Evolutionary conservation across 345 rosid genomes (phyloP), one percentile per base, ranked within the genome.

Genomic region (Corchorus olitorius): DNA sequence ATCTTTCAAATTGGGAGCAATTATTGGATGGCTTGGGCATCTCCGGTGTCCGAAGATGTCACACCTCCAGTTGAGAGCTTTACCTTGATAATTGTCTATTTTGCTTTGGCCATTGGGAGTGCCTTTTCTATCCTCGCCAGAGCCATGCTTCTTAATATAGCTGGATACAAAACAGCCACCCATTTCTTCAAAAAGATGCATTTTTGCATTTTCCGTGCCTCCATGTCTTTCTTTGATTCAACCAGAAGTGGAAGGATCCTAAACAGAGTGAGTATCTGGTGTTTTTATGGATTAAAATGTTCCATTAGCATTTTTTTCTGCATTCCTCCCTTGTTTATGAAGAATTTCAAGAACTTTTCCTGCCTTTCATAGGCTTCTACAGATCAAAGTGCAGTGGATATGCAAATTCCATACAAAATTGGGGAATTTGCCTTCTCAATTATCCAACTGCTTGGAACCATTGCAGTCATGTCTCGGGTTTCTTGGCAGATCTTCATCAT

Each of bases 11-110:
- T 91, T 39, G 91, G 94, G 39, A 91, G 96, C 87, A 91, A 91
- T 75, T 91, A 93, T 66, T 93, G 93, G 97, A 93, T 93, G 96
- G 93, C 93, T 20, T 88, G 90, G 96, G 97, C 87, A 72, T 86
- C 92, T 77, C 94, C 94, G 0, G 83, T 84, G 73, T 91, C 94
- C 0, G 78, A 70, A 70, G 91, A 86, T 76, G 80, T 54, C 16
- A 79, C 88, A 77, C 91, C 96, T 75, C 75, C 67, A 19, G 93
- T 90, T 70, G 80, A 81, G 46, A 61, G 73, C 73, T 78, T 79
- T 3, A 89, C 86, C 7, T 75, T 92, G 33, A 78, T 92, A 72
- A 59, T 84, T 48, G 94, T 92, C 17, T 92, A 86, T 70, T 88
- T 86, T 46, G 85, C 79, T 60, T 77, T 92, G 67, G 86, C 93